Conservation (phyloP, 1,284 basidiomycete genomes). For the Irpex rosettiformis region DNA sequence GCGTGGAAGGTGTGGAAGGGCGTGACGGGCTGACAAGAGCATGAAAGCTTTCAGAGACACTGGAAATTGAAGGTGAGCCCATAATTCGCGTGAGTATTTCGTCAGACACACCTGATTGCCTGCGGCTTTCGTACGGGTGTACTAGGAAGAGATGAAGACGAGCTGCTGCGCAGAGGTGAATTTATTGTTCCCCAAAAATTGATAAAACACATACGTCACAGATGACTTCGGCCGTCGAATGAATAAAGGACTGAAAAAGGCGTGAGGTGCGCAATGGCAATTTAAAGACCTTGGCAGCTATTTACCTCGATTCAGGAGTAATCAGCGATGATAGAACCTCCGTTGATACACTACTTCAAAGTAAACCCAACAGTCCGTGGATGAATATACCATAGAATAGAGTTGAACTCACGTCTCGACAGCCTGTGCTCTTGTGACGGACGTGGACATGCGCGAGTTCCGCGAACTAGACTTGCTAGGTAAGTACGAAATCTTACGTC, state of each 20-base stretch:
- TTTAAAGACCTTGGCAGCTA: not conserved
- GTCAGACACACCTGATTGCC: not conserved
- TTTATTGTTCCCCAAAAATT: not conserved
- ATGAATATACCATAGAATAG: not conserved
- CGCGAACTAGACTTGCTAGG: not conserved
- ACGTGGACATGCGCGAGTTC: not conserved
- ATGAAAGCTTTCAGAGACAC: constrained; percentile 2
- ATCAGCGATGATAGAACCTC: constrained; percentile 32
- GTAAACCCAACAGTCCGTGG: not conserved
- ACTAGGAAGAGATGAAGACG: constrained; percentile 10
- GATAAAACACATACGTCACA: constrained; percentile 13
- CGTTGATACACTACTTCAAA: constrained; percentile 11
- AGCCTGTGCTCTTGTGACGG: not conserved
- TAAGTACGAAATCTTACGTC: not conserved
- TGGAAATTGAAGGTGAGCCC: not conserved
- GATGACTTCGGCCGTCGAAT: constrained; percentile 20
- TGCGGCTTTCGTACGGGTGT: constrained; percentile 7
- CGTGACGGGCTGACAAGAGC: constrained; percentile 6
- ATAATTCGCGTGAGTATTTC: not conserved
- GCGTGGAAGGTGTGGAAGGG: constrained; percentile 11
- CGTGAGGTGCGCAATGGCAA: not conserved
- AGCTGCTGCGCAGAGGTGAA: not conserved
- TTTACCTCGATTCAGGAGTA: constrained; percentile 51
- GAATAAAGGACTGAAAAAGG: constrained; percentile 21
- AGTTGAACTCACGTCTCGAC: not conserved